phyloP scores from a whole-genome alignment of 2,329 filamentous ascomycete genomes.

The Colletotrichum somersetense region DNA sequence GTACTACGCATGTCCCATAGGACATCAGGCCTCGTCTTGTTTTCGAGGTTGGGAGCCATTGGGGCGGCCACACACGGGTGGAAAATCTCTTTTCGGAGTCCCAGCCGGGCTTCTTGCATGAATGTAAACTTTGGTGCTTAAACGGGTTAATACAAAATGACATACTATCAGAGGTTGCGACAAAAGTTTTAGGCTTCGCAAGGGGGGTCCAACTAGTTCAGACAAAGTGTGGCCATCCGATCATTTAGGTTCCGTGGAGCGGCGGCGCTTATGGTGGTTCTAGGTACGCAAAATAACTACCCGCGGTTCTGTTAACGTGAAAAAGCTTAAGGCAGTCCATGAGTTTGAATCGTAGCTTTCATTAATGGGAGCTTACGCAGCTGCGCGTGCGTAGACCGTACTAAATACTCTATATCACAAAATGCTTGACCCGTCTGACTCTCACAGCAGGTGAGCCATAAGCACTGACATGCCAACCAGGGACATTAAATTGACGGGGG shows the following conservation, averaged over 20 bases:
- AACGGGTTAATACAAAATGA: too few relatives aligned
- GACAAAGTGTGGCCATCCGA: too few relatives aligned
- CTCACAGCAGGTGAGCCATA: slow-evolving; percentile 14
- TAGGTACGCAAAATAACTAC: background rate
- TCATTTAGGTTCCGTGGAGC: too few relatives aligned
- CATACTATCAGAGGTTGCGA: too few relatives aligned
- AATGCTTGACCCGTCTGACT: too few relatives aligned
- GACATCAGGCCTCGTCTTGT: background rate
- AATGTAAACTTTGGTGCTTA: too few relatives aligned
- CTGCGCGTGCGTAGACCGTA: background rate
- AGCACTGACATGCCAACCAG: slow-evolving; percentile 21
- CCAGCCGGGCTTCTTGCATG: too few relatives aligned
- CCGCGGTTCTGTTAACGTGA: background rate
- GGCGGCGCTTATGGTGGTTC: background rate
- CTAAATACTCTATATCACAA: background rate
- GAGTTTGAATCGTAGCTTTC: background rate
- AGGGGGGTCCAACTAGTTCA: too few relatives aligned
- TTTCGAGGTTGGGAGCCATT: too few relatives aligned
- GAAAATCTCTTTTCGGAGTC: background rate
- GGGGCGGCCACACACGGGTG: background rate
- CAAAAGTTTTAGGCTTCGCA: background rate
- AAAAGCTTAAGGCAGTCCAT: accelerated
- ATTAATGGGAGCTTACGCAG: too few relatives aligned
- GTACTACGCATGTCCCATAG: too few relatives aligned
- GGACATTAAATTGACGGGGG: slow-evolving; percentile 18